A percentile compares a stretch with the other conserved stretches of the same genome.
Conservation (phyloP, 306 rosid genomes). For the Fragaria vesca region DNA sequence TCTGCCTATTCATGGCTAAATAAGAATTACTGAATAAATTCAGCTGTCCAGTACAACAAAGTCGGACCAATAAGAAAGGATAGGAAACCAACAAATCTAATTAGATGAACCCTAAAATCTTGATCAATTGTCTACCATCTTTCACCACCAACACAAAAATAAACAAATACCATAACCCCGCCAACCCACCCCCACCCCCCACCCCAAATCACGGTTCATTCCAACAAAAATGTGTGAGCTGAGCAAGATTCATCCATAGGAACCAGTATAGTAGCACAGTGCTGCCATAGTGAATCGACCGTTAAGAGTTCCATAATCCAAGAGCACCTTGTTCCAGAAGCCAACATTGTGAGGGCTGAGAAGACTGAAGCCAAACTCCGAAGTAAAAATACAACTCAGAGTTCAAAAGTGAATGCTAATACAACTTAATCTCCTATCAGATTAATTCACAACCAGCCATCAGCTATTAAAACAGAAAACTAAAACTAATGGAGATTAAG, state of each 20-base stretch:
- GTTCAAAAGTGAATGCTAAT: constrained; percentile 12
- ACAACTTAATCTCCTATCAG: constrained; percentile 23
- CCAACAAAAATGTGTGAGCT: background rate
- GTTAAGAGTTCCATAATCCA: background rate
- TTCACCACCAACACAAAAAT: constrained; percentile 4
- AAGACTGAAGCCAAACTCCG: background rate
- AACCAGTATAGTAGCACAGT: background rate
- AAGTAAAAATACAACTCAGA: background rate
- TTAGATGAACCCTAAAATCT: background rate
- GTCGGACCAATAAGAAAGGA: background rate
- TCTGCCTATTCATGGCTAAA: background rate
- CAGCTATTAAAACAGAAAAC: constrained; percentile 26
- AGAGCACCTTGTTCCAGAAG: background rate
- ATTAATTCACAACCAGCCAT: constrained; percentile 9
- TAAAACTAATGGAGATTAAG: constrained; percentile 7
- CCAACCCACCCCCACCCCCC: too few species aligned
- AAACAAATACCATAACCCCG: background rate
- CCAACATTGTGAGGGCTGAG: background rate
- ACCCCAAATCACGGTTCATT: background rate
- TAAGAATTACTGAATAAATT: background rate
- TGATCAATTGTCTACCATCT: background rate
- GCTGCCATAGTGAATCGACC: background rate
- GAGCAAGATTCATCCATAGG: background rate
- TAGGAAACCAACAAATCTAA: background rate
- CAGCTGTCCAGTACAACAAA: background rate